Evolutionary conservation across 2,329 filamentous ascomycete genomes (phyloP), one percentile per base, ranked within the genome.

Genomic region (Fusarium neocosmosporiellum): DNA sequence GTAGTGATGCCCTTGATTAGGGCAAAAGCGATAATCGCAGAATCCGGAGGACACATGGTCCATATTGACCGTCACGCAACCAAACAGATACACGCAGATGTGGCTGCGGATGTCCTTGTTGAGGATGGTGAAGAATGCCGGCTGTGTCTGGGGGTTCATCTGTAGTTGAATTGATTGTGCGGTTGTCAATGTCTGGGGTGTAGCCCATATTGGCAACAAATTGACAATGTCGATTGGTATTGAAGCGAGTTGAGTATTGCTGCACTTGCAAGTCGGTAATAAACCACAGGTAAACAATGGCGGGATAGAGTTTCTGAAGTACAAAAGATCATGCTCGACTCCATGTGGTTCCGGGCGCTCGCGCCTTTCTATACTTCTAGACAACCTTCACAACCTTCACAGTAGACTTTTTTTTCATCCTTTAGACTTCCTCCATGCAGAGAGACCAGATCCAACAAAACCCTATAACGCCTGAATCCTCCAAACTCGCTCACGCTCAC

Each of bases 321-420:
- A 11, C 27, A 62, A 54, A 20, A 54, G 14, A 53, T 54, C n/a
- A 24, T 62, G 16, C 41, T 62, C 31, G 43, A 41, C 46, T 54
- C 59, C 31, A 53, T 10, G 16, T 29, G 16, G 29, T 39, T 39
- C 33, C 18, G 33, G 43, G 59, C 46, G 59, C 34, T 62, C 37
- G n/a, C 46, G 46, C 34, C 59, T 53, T 61, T 60, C 43, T 41
- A 54, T 41, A 33, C 46, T 39, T 62, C 34, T 54, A 62, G 59
- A 54, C 24, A 62, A 14, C 29, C 43, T 59, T 37, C 11, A 39
- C 22, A 18, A 8, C 27, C 16, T 53, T 37, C 43, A 34, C 59
- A 54, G 24, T 18, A 62, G 10, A 41, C 24, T 27, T 37, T 37
- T 37, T 37, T 54, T 24, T 41, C 8, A 20, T 61, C 37, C 20